Percentiles rank a stretch among this genome's conserved stretches.
Conservation (phyloP, 2,329 filamentous ascomycete genomes). For the Aspergillus pseudotamarii region DNA sequence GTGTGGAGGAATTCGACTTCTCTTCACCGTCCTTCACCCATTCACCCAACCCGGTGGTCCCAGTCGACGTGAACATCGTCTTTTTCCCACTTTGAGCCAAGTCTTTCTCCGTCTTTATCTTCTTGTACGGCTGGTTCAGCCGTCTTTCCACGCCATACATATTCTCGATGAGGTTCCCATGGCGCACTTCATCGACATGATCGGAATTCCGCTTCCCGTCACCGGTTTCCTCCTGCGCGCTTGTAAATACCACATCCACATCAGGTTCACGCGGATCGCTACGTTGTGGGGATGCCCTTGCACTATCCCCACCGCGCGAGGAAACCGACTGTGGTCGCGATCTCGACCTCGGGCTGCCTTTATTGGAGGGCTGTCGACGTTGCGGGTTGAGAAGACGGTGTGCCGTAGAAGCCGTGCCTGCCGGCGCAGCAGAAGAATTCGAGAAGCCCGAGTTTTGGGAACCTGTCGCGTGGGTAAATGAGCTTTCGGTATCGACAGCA, state of each 20-base stretch:
- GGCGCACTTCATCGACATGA: constrained; percentile 32
- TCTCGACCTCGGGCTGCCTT: constrained; percentile 17
- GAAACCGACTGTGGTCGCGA: constrained; percentile 18
- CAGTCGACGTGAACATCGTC: constrained; percentile 49
- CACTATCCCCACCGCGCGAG: constrained; percentile 15
- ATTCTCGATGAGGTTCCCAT: constrained; percentile 64
- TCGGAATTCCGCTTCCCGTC: constrained; percentile 34
- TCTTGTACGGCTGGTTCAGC: constrained; percentile 63
- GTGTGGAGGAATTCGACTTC: constrained; percentile 33
- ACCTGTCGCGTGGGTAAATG: constrained; percentile 25
- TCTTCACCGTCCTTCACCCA: constrained; percentile 66
- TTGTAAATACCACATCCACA: constrained; percentile 35
- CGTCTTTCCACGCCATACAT: constrained; percentile 76
- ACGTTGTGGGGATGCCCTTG: constrained; percentile 15
- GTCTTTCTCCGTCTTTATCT: constrained; percentile 58
- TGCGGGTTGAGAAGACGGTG: constrained; percentile 26
- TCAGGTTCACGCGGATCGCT: constrained; percentile 16
- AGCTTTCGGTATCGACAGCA: constrained; percentile 22
- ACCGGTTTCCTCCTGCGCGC: constrained; percentile 26
- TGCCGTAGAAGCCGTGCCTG: constrained; percentile 28
- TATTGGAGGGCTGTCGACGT: constrained; percentile 15
- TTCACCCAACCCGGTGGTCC: constrained; percentile 62
- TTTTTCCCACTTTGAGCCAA: constrained; percentile 49
- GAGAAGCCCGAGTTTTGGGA: constrained; percentile 22
- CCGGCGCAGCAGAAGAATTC: constrained; percentile 23